Conservation (phyloP, 108 stramenopile species). For the Mediolabrus comicus region DNA sequence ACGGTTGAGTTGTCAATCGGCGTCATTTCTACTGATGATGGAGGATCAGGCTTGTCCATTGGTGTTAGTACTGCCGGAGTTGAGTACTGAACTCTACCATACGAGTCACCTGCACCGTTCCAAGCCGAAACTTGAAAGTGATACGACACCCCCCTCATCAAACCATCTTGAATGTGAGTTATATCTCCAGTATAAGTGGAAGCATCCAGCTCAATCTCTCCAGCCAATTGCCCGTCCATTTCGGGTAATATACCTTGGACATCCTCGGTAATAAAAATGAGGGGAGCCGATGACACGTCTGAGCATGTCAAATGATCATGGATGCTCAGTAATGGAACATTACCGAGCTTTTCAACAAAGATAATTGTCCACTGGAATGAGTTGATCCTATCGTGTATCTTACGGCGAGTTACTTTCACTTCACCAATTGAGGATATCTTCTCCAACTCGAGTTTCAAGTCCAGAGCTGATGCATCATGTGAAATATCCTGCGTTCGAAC, state of each 20-base stretch:
- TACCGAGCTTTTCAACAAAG: constrained; percentile 53
- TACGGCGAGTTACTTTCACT: constrained; percentile 18
- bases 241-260: constrained; percentile 41
- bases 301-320: constrained; percentile 42
- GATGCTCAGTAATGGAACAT: constrained; percentile 36
- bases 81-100: constrained; percentile 37
- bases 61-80: constrained; percentile 40
- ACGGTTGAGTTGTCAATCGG: constrained; percentile 33
- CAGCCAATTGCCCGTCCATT: constrained; percentile 38
- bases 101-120: constrained; percentile 52
- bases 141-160: constrained; percentile 41
- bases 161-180: constrained; percentile 8
- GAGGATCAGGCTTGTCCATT: constrained; percentile 26
- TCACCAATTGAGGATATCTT: constrained; percentile 6
- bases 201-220: constrained; percentile 33
- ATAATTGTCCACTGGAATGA: constrained; percentile 45
- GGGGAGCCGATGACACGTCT: constrained; percentile 24
- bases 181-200: not conserved
- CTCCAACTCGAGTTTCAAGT: constrained; percentile 58
- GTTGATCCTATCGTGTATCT: constrained; percentile 4
- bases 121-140: constrained; percentile 60
- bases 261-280: constrained; percentile 22
- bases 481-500: constrained; percentile 49
- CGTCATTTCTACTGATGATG: constrained; percentile 33
- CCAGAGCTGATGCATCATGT: constrained; percentile 49